Evolutionary conservation across 108 stramenopile species (phyloP).

Genomic region (Nannochloropsis gaditana): DNA sequence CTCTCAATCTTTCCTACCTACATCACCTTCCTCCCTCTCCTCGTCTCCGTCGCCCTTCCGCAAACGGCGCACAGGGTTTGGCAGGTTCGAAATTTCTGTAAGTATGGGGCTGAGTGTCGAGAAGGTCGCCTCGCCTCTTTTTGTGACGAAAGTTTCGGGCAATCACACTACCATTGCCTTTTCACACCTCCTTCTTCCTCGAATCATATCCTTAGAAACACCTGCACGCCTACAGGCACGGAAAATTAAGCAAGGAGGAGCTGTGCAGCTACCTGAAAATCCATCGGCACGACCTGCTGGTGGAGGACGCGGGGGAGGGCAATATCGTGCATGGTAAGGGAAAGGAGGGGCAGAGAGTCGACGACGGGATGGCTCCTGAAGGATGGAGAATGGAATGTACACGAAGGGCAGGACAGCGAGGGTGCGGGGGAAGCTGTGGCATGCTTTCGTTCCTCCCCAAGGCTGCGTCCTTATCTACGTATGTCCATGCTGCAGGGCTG

Average conservation of each 20-base stretch:
- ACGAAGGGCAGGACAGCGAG: too few relatives aligned
- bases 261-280: background rate
- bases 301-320: background rate
- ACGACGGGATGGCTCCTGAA: too few relatives aligned
- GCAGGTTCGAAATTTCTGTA: background rate
- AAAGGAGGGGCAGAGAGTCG: background rate
- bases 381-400: too few relatives aligned
- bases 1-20: background rate
- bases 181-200: background rate
- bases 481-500: background rate
- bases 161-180: background rate
- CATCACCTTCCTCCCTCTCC: background rate
- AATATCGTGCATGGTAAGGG: background rate
- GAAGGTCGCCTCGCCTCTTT: background rate
- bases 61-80: background rate
- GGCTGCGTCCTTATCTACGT: too few relatives aligned
- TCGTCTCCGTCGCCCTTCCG: background rate
- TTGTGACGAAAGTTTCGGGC: background rate
- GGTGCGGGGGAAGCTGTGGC: too few relatives aligned
- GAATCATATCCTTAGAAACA: background rate
- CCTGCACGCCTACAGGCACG: background rate
- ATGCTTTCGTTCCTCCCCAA: too few relatives aligned
- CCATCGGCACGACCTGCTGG: conserved; percentile 12
- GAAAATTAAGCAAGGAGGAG: background rate
- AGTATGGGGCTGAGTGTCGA: background rate